These are phyloP conservation scores for Saturnispora dispora DNA, from an alignment of 805 yeast genomes.

Conservation along the genomic window DNA sequence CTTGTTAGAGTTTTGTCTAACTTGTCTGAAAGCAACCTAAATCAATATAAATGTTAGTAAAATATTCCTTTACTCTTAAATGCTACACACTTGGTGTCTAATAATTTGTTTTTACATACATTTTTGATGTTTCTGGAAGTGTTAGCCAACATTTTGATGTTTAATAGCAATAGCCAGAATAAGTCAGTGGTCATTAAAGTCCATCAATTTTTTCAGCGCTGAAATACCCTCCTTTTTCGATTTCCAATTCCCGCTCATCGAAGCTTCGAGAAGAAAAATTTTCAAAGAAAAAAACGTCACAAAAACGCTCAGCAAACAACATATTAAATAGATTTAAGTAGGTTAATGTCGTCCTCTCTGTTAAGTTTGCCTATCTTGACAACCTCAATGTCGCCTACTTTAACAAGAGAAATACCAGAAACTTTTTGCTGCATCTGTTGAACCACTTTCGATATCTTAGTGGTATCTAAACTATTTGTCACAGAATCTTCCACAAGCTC, in stretches of 20 bases:
- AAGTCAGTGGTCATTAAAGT: background rate
- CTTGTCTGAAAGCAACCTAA: constrained; percentile 18
- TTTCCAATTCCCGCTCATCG: background rate
- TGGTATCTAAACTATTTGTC: background rate
- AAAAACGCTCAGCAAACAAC: background rate
- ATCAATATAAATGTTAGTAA: background rate
- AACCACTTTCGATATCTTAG: background rate
- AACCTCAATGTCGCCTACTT: background rate
- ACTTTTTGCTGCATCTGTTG: background rate
- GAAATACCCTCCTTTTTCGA: background rate
- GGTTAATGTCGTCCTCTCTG: background rate
- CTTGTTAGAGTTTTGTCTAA: constrained; percentile 29
- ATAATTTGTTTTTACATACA: constrained; percentile 15
- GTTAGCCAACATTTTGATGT: constrained; percentile 24
- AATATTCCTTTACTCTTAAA: background rate
- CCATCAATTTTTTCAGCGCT: background rate
- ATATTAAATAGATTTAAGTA: background rate
- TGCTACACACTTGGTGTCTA: background rate
- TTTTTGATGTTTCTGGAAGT: constrained; percentile 27
- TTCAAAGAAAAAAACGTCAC: background rate
- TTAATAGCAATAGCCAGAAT: constrained; percentile 13
- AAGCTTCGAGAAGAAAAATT: background rate
- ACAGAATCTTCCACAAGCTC: constrained; percentile 3
- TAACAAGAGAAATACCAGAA: background rate
- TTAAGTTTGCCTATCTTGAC: background rate